Evolutionary conservation across 106 monocot genomes (phyloP).

Genomic region (Vanilla planifolia): DNA sequence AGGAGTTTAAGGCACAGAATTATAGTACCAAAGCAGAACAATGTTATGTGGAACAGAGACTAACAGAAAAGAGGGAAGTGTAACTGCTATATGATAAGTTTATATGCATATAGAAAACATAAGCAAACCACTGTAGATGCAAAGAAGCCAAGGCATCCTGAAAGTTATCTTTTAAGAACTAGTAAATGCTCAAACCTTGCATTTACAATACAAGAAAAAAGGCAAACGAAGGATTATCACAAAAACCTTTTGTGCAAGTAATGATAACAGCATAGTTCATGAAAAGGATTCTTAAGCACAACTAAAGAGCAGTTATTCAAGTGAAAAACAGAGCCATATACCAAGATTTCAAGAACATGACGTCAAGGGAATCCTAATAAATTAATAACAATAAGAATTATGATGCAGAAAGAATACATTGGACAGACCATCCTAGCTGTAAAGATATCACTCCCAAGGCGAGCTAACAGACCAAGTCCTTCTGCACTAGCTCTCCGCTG

Average conservation of each 20-base stretch:
- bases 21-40: background rate
- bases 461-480: constrained; percentile 84
- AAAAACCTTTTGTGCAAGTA: no score
- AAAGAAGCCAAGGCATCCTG: no score
- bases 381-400: constrained; percentile 1
- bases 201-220: no score
- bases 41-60: background rate
- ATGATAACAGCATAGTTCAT: background rate
- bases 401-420: background rate
- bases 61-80: background rate
- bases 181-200: no score
- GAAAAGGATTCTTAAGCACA: background rate
- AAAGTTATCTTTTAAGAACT: no score
- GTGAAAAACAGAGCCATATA: background rate
- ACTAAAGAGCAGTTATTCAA: background rate
- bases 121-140: no score
- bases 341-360: background rate
- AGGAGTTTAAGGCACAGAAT: background rate
- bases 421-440: constrained; percentile 83
- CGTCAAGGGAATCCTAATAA: background rate
- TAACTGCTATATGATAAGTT: background rate
- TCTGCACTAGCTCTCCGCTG: constrained; percentile 88
- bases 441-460: constrained; percentile 80
- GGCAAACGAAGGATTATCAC: no score
- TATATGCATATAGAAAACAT: background rate